Evolutionary conservation across 331 rosid genomes (phyloP).

Genomic region (Erythrophleum ivorense): DNA sequence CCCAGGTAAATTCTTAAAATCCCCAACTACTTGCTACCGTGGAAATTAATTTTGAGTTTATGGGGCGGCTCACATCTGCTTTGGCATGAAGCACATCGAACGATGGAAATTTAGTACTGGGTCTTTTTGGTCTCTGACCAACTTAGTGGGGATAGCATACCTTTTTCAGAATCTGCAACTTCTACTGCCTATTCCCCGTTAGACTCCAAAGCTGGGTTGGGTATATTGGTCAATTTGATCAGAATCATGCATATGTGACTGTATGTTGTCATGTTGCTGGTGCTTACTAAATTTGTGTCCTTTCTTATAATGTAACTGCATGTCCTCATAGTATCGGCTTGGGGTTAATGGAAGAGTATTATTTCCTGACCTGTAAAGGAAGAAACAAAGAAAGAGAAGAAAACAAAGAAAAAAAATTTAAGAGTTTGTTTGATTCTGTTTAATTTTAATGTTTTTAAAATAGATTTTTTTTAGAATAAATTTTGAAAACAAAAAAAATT

Average conservation of each 20-base stretch:
- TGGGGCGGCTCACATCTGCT: conserved; percentile 2
- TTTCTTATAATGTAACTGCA: background rate
- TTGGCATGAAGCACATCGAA: conserved; percentile 14
- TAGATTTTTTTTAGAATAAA: too few species aligned
- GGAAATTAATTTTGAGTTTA: conserved; percentile 6
- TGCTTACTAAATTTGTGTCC: background rate
- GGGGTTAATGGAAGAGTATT: background rate
- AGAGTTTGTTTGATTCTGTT: too few species aligned
- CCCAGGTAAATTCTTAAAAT: conserved; percentile 73
- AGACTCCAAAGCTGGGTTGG: background rate
- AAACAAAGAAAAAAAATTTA: too few species aligned
- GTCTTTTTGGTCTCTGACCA: conserved; percentile 3
- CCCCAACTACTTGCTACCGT: conserved; percentile 13
- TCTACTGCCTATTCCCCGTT: background rate
- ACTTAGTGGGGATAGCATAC: background rate
- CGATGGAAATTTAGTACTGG: conserved; percentile 2
- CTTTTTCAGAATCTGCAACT: background rate
- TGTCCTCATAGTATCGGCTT: background rate
- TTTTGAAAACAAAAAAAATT: too few species aligned
- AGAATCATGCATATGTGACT: background rate
- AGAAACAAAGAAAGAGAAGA: background rate
- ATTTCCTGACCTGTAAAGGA: background rate
- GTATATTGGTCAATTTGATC: background rate
- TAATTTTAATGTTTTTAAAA: too few species aligned
- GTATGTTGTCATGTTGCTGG: background rate